Evolutionary conservation across 2,329 filamentous ascomycete genomes (phyloP).

Genomic region (Botrytis galanthina): DNA sequence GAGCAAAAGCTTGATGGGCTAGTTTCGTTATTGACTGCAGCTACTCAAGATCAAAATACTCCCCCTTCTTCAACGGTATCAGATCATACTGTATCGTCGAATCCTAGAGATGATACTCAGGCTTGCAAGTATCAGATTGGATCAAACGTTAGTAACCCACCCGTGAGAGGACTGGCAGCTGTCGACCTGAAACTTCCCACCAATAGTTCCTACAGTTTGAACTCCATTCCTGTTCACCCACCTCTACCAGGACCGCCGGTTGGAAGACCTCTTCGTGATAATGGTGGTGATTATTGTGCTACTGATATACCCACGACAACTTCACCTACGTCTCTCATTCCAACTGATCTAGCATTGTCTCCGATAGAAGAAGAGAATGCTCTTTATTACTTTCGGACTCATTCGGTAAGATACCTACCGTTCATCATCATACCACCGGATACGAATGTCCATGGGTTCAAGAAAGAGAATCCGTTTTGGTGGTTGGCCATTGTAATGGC

Average conservation of each 20-base stretch:
- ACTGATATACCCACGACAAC: not conserved
- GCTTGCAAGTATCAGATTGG: not conserved
- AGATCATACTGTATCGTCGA: not conserved
- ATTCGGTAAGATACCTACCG: conserved; percentile 46
- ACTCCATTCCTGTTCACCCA: not conserved
- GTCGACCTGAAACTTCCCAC: not conserved
- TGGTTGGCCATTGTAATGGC: conserved; percentile 51
- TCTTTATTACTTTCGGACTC: conserved; percentile 44
- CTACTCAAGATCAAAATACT: not conserved
- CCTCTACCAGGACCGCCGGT: not conserved
- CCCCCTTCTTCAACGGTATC: not conserved
- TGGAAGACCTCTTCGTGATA: not conserved
- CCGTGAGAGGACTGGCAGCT: not conserved
- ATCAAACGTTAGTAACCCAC: not conserved
- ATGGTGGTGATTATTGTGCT: not conserved
- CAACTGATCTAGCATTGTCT: conserved; percentile 32
- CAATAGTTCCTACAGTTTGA: not conserved
- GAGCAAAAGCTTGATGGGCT: conserved; percentile 27
- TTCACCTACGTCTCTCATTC: not conserved
- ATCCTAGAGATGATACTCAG: not conserved
- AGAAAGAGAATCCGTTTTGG: conserved; percentile 46
- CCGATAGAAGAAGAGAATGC: conserved; percentile 42
- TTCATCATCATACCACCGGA: conserved; percentile 44
- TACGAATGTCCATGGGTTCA: conserved; percentile 43
- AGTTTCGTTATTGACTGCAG: conserved; percentile 19